Evolutionary conservation across 768 basidiomycete species (phyloP).

Genomic region (Suillus ampliporus): DNA sequence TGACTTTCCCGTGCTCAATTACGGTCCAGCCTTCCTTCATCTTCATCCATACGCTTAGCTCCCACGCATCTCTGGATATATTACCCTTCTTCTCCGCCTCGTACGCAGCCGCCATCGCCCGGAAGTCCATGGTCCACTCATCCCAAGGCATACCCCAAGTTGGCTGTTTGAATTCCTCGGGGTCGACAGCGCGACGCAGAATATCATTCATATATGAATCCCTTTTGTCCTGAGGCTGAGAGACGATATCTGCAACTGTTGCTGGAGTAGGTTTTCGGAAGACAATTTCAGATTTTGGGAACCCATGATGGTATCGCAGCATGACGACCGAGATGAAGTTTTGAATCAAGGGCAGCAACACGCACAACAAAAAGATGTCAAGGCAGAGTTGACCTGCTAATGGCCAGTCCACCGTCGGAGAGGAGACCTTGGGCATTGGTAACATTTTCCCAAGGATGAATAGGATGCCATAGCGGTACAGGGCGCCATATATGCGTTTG

Average conservation of each 20-base stretch:
- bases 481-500: slow-evolving; percentile 27
- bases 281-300: slow-evolving; percentile 32
- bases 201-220: slow-evolving; percentile 31
- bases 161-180: slow-evolving; percentile 32
- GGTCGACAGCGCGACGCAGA: slow-evolving; percentile 34
- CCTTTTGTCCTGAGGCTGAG: slow-evolving; percentile 32
- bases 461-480: slow-evolving; percentile 35
- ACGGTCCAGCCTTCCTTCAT: slow-evolving; percentile 32
- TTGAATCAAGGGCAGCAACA: slow-evolving; percentile 30
- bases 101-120: slow-evolving; percentile 32
- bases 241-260: slow-evolving; percentile 29
- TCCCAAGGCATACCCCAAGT: slow-evolving; percentile 38
- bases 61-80: slow-evolving; percentile 31
- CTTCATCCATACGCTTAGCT: slow-evolving; percentile 41
- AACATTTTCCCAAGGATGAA: slow-evolving; percentile 29
- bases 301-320: slow-evolving; percentile 34
- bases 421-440: slow-evolving; percentile 16
- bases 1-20: slow-evolving; percentile 34
- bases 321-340: slow-evolving; percentile 25
- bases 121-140: slow-evolving; percentile 38
- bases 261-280: slow-evolving; percentile 37
- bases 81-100: slow-evolving; percentile 27
- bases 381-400: slow-evolving; percentile 31
- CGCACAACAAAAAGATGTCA: slow-evolving; percentile 33
- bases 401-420: slow-evolving; percentile 21